These are phyloP conservation scores for Neoboletus brunneissimus DNA, from an alignment of 768 basidiomycete species.

Conservation along the genomic window DNA sequence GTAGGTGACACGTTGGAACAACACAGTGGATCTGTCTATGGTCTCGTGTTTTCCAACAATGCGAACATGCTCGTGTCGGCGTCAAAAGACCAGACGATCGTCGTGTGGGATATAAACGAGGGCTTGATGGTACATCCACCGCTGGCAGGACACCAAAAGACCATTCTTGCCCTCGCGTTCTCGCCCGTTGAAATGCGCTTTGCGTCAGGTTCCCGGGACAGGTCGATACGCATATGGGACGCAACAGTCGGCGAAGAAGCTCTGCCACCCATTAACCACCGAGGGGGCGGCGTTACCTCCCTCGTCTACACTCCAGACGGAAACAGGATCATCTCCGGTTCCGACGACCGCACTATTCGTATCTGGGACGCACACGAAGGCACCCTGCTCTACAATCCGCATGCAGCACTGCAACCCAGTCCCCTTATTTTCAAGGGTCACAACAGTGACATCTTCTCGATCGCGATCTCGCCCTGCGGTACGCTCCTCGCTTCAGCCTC, in stretches of 20 bases:
- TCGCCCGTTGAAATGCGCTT: slow-evolving; percentile 27
- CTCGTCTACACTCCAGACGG: slow-evolving; percentile 33
- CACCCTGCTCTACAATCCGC: slow-evolving; percentile 13
- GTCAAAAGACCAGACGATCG: slow-evolving; percentile 25
- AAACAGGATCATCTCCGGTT: slow-evolving; percentile 27
- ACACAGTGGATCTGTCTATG: slow-evolving; percentile 23
- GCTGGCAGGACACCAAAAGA: slow-evolving; percentile 24
- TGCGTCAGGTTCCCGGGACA: slow-evolving; percentile 32
- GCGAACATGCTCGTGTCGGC: slow-evolving; percentile 24
- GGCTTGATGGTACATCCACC: slow-evolving; percentile 15
- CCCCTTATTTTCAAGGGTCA: slow-evolving; percentile 22
- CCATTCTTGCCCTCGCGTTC: slow-evolving; percentile 28
- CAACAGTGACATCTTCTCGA: slow-evolving; percentile 23
- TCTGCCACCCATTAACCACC: slow-evolving; percentile 15
- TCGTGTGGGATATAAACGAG: slow-evolving; percentile 24
- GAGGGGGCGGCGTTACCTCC: slow-evolving; percentile 20
- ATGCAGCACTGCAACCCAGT: not conserved
- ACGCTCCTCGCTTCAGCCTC: slow-evolving; percentile 30
- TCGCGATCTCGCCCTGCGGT: slow-evolving; percentile 32
- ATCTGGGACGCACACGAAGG: slow-evolving; percentile 29
- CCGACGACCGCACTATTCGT: slow-evolving; percentile 29
- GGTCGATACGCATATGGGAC: slow-evolving; percentile 31
- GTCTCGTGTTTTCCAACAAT: slow-evolving; percentile 32
- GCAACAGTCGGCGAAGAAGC: slow-evolving; percentile 14
- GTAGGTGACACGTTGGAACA: slow-evolving; percentile 13